Evolutionary conservation across 2,329 filamentous ascomycete genomes (phyloP).

Genomic region (Aaosphaeria pasadenensis): DNA sequence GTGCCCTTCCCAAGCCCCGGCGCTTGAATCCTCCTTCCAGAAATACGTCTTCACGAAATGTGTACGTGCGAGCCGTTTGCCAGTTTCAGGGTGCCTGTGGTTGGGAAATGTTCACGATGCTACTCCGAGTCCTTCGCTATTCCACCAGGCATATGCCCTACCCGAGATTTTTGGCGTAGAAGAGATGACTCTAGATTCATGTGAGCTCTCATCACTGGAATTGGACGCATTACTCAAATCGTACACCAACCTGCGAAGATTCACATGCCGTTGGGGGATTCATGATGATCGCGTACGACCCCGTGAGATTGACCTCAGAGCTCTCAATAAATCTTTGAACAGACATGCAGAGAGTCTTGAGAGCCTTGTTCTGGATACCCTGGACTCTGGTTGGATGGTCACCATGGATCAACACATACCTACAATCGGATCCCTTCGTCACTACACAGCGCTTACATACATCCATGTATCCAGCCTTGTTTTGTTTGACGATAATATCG

Average conservation of each 20-base stretch:
- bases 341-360: constrained; percentile 2
- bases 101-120: too few relatives aligned
- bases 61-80: too few relatives aligned
- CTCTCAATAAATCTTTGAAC: not conserved
- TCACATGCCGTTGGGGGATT: constrained; percentile 4
- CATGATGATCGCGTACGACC: not conserved
- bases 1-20: too few relatives aligned
- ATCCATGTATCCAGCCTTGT: constrained; percentile 13
- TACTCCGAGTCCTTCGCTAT: too few relatives aligned
- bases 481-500: constrained; percentile 9
- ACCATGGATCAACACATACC: constrained; percentile 6
- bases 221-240: not conserved
- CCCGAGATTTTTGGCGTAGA: too few relatives aligned
- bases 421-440: constrained; percentile 9
- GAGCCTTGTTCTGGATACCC: constrained; percentile 7
- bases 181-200: not conserved
- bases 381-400: constrained; percentile 8
- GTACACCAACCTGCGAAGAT: not conserved
- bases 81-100: too few relatives aligned
- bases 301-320: not conserved
- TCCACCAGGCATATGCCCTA: too few relatives aligned
- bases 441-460: constrained; percentile 8
- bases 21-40: too few relatives aligned
- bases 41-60: too few relatives aligned
- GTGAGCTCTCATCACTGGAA: not conserved